These are phyloP conservation scores for Kuraishia borneana DNA, from an alignment of 805 yeast species.

Conservation along the genomic window DNA sequence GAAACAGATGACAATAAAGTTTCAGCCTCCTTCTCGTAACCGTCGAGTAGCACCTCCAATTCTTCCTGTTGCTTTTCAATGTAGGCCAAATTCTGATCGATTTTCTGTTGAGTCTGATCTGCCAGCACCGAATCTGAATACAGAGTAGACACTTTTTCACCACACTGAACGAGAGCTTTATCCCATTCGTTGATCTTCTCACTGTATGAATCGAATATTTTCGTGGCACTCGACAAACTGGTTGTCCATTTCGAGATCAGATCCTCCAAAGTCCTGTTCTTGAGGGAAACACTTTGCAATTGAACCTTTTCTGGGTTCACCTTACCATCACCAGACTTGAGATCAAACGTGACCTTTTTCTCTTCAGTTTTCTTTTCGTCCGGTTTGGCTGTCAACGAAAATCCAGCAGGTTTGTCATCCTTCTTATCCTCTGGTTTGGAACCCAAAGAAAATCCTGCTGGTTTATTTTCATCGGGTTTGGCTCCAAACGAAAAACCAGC, in stretches of 20 bases:
- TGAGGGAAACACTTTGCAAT: constrained; percentile 65
- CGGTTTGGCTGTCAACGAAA: no score
- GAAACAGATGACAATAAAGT: constrained; percentile 24
- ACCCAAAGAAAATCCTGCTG: constrained; percentile 6
- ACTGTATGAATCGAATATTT: constrained; percentile 67
- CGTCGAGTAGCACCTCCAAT: constrained; percentile 67
- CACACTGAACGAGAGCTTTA: constrained; percentile 67
- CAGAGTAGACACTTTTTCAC: constrained; percentile 70
- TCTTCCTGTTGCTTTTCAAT: constrained; percentile 91
- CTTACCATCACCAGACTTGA: not conserved
- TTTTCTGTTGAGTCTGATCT: constrained; percentile 72
- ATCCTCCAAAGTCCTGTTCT: constrained; percentile 89
- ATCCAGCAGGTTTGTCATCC: no score
- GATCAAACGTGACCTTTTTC: not conserved
- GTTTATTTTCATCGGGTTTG: constrained; percentile 3
- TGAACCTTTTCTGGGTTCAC: constrained; percentile 28
- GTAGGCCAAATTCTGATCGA: constrained; percentile 79
- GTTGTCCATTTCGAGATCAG: constrained; percentile 88
- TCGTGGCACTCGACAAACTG: constrained; percentile 63
- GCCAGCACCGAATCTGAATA: constrained; percentile 73
- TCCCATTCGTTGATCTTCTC: constrained; percentile 79
- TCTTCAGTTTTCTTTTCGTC: not conserved
- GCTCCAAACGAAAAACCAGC: no score
- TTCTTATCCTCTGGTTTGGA: constrained; percentile 4
- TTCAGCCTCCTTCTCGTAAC: constrained; percentile 71